Percentiles rank a stretch among this genome's conserved stretches.
Evolutionary conservation across 345 rosid genomes (phyloP).

Genomic region (Hypericum perforatum): DNA sequence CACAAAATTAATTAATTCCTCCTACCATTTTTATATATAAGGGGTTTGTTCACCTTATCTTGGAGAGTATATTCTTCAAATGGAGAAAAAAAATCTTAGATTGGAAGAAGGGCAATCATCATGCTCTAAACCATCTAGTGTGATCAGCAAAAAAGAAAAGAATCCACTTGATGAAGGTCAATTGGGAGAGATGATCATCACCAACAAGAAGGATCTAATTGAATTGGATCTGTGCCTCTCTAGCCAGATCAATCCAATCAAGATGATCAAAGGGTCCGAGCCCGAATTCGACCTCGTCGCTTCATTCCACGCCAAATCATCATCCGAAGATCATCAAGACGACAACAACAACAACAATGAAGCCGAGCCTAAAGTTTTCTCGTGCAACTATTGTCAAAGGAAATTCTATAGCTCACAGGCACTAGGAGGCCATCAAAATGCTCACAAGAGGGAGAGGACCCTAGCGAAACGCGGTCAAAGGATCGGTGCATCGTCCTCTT

Average conservation of each 20-base stretch:
- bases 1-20: not conserved
- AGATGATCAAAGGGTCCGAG: conserved; percentile 11
- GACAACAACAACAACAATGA: conserved; percentile 13
- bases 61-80: not conserved
- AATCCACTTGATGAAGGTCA: conserved; percentile 38
- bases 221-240: conserved; percentile 57
- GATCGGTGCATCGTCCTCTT: conserved; percentile 15
- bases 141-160: not conserved
- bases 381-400: conserved; percentile 29
- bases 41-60: too few relatives aligned
- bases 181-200: not conserved
- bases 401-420: conserved; percentile 33
- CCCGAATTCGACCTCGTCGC: conserved; percentile 44
- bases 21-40: too few relatives aligned
- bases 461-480: conserved; percentile 22
- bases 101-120: conserved; percentile 14
- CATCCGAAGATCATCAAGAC: conserved; percentile 5
- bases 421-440: conserved; percentile 29
- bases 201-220: conserved; percentile 5
- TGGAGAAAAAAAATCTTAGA: conserved; percentile 39
- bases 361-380: conserved; percentile 26
- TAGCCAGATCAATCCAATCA: conserved; percentile 18
- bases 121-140: conserved; percentile 7
- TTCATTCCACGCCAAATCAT: conserved; percentile 22
- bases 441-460: conserved; percentile 27